phyloP scores from a whole-genome alignment of 305 asterid genomes.

The Lippia alba region DNA sequence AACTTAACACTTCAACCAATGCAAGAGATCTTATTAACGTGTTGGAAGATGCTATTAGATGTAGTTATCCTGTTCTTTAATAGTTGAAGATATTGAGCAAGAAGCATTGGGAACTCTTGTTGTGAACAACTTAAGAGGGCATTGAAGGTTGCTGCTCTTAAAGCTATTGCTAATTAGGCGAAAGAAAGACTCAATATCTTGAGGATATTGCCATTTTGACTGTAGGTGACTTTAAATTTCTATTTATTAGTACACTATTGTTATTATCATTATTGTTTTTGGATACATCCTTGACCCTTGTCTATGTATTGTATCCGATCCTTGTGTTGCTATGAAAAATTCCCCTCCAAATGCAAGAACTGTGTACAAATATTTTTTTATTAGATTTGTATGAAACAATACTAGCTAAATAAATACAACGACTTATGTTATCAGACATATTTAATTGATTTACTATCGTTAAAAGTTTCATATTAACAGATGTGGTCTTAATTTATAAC shows the following conservation, averaged over 20 bases:
- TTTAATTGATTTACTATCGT: too few relatives aligned
- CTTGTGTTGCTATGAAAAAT: not conserved
- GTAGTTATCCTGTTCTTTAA: slow-evolving; percentile 73
- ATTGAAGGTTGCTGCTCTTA: slow-evolving; percentile 85
- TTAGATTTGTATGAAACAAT: too few relatives aligned
- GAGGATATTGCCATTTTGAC: slow-evolving; percentile 88
- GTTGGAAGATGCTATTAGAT: slow-evolving; percentile 87
- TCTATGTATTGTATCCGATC: not conserved
- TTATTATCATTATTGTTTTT: not conserved
- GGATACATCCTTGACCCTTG: not conserved
- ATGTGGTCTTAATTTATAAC: too few relatives aligned
- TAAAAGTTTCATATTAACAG: too few relatives aligned
- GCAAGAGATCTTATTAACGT: slow-evolving; percentile 40
- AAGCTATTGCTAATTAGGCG: slow-evolving; percentile 98
- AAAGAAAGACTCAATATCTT: slow-evolving; percentile 85
- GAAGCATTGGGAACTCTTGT: slow-evolving; percentile 96
- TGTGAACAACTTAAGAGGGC: slow-evolving; percentile 92
- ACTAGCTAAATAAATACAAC: too few relatives aligned
- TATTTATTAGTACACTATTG: not conserved
- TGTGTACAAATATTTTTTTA: slow-evolving; percentile 33
- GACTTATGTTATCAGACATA: too few relatives aligned
- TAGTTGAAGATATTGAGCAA: slow-evolving; percentile 95
- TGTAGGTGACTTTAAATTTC: slow-evolving; percentile 55
- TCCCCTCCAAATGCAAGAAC: slow-evolving; percentile 55
- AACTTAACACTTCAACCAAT: too few relatives aligned